These are phyloP conservation scores for Nemania bipapillata DNA, from an alignment of 2,329 filamentous ascomycete genomes.

Conservation along the genomic window DNA sequence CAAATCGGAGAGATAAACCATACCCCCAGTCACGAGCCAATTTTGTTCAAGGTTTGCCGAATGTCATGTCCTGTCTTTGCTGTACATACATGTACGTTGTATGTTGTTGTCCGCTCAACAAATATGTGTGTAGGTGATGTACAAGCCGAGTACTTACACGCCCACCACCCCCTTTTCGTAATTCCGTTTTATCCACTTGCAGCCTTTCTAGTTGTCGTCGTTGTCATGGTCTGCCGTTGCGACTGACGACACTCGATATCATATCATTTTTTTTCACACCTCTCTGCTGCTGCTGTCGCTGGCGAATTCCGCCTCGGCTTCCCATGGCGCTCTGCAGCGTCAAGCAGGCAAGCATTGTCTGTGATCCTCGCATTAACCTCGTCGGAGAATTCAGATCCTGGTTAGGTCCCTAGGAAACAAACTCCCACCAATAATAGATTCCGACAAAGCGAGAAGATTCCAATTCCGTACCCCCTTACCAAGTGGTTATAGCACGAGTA, in stretches of 20 bases:
- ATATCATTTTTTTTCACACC: not conserved
- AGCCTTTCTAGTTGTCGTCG: too few species aligned
- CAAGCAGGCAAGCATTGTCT: slow-evolving; percentile 11
- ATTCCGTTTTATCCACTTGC: not conserved
- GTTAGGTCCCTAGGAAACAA: slow-evolving; percentile 19
- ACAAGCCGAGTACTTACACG: too few species aligned
- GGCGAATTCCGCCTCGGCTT: slow-evolving; percentile 21
- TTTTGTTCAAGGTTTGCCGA: slow-evolving; percentile 13
- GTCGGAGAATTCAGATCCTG: slow-evolving; percentile 35
- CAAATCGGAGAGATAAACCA: slow-evolving; percentile 20
- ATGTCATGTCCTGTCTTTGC: slow-evolving; percentile 4
- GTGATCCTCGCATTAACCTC: slow-evolving; percentile 30
- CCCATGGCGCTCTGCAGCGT: slow-evolving; percentile 15
- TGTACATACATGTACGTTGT: too few species aligned
- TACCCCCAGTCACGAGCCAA: slow-evolving; percentile 25
- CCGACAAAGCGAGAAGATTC: slow-evolving; percentile 21
- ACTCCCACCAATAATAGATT: slow-evolving; percentile 34
- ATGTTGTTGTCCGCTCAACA: too few species aligned
- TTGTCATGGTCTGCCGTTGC: not conserved
- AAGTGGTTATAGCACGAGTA: too few species aligned
- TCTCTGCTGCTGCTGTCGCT: not conserved
- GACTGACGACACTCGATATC: not conserved
- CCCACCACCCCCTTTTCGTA: too few species aligned
- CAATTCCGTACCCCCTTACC: slow-evolving; percentile 25
- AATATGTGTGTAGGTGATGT: too few species aligned